Evolutionary conservation across 1,139 yeast genomes (phyloP).

Genomic region (Blastobotrys capitulatus): DNA sequence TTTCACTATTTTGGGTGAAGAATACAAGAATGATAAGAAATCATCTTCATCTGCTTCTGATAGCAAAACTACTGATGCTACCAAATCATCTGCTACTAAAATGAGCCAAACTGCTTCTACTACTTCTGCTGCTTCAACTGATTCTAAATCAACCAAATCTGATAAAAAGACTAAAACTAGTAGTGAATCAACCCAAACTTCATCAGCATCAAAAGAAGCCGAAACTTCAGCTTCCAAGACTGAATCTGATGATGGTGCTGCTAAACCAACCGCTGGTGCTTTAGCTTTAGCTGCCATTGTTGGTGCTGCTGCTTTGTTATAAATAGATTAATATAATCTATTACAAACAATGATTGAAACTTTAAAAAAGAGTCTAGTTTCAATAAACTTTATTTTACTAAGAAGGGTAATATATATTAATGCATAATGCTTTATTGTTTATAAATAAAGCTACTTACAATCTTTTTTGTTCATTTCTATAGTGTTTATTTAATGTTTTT

Average conservation of each 20-base stretch:
- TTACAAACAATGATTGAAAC: neutral
- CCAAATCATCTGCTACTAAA: constrained; percentile 17
- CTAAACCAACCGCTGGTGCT: constrained; percentile 10
- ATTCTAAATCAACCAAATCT: constrained; percentile 14
- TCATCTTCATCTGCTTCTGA: constrained; percentile 28
- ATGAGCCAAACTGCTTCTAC: constrained; percentile 16
- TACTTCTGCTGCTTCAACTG: constrained; percentile 17
- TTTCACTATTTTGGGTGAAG: constrained; percentile 26
- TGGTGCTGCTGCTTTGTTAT: constrained; percentile 19
- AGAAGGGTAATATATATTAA: neutral
- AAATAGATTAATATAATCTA: neutral
- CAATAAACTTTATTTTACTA: too few relatives aligned
- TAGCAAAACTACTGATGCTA: constrained; percentile 13
- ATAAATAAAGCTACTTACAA: too few relatives aligned
- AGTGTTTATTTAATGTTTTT: neutral
- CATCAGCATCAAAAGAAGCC: constrained; percentile 23
- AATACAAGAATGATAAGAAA: constrained; percentile 10
- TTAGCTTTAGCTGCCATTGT: constrained; percentile 17
- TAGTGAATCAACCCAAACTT: constrained; percentile 16
- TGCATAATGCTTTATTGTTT: too few relatives aligned
- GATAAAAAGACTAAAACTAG: constrained; percentile 16
- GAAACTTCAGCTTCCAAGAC: constrained; percentile 14
- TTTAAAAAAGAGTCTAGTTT: neutral
- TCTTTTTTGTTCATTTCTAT: neutral
- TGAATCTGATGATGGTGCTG: constrained; percentile 14